A percentile compares a stretch with the other conserved stretches of the same genome.
These are phyloP conservation scores for Aphanomyces astaci DNA, from an alignment of 352 stramenopile species.

Conservation along the genomic window DNA sequence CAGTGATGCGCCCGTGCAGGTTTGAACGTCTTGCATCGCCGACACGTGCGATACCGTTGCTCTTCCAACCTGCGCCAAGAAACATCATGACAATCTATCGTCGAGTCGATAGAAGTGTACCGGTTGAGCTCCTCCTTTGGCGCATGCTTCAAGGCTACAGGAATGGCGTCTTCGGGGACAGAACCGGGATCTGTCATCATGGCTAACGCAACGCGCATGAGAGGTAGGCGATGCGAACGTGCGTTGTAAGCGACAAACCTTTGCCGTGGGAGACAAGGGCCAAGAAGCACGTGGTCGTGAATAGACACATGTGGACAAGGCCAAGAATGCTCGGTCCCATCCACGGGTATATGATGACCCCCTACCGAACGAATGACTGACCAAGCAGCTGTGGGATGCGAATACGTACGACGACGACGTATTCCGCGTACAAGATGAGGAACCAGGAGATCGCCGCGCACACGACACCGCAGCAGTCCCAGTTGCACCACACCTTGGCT, in stretches of 20 bases:
- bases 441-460: conserved; percentile 87
- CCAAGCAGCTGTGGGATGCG: not conserved
- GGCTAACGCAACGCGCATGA: conserved; percentile 38
- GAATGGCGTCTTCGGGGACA: conserved; percentile 91
- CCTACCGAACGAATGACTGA: conserved; percentile 33
- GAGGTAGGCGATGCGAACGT: too few relatives aligned
- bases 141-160: conserved; percentile 61
- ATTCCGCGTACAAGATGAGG: conserved; percentile 87
- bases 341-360: conserved; percentile 86
- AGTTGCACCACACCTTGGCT: conserved; percentile 85
- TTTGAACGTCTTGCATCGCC: conserved; percentile 94
- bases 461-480: conserved; percentile 85
- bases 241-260: conserved; percentile 50
- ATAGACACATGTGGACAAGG: conserved; percentile 56
- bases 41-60: conserved; percentile 76
- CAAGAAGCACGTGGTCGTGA: conserved; percentile 75
- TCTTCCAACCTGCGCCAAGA: conserved; percentile 53
- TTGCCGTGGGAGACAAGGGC: conserved; percentile 92
- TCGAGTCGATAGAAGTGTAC: conserved; percentile 25
- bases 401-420: conserved; percentile 70
- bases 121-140: conserved; percentile 66
- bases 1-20: conserved; percentile 94
- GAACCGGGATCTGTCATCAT: conserved; percentile 98
- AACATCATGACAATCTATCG: not conserved
- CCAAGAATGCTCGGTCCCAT: conserved; percentile 67